Evolutionary conservation across 2,329 filamentous ascomycete species (phyloP).

Genomic region (Phyllosticta citrichinensis): DNA sequence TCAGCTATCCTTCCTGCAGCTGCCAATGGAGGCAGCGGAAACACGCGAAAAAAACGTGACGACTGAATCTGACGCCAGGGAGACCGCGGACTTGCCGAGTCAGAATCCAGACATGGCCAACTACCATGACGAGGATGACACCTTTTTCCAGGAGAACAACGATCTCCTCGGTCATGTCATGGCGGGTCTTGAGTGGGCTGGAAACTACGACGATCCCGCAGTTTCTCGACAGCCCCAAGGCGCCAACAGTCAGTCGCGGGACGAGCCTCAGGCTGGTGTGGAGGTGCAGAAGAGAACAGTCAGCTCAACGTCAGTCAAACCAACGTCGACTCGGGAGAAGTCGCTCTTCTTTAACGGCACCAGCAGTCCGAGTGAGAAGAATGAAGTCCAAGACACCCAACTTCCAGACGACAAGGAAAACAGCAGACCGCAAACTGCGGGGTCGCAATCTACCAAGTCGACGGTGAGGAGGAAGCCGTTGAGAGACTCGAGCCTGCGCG

Average conservation of each 20-base stretch:
- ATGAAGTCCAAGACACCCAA: not conserved
- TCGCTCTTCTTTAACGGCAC: constrained; percentile 14
- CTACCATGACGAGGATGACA: not conserved
- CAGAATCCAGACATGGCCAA: not conserved
- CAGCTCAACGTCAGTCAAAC: constrained; percentile 7
- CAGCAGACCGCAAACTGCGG: not conserved
- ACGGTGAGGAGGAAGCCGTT: not conserved
- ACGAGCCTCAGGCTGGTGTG: not conserved
- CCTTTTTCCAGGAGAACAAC: constrained; percentile 5
- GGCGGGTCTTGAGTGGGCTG: not conserved
- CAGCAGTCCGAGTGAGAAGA: constrained; percentile 9
- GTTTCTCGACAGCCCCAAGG: not conserved
- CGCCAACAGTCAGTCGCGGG: not conserved
- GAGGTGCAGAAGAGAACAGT: not conserved
- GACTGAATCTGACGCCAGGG: not conserved
- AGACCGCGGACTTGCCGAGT: not conserved
- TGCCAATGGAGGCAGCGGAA: not conserved
- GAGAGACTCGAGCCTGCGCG: constrained; percentile 1
- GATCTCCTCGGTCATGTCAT: constrained; percentile 10
- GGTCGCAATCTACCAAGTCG: constrained; percentile 7
- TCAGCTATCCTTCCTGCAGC: constrained; percentile 4
- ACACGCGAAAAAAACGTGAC: not conserved
- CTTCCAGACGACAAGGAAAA: not conserved
- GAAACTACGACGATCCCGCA: not conserved
- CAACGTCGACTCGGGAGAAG: constrained; percentile 9